Evolutionary conservation across 2,329 filamentous ascomycete species (phyloP), one percentile per base, ranked within the genome.

Genomic region (Exophiala sp.): DNA sequence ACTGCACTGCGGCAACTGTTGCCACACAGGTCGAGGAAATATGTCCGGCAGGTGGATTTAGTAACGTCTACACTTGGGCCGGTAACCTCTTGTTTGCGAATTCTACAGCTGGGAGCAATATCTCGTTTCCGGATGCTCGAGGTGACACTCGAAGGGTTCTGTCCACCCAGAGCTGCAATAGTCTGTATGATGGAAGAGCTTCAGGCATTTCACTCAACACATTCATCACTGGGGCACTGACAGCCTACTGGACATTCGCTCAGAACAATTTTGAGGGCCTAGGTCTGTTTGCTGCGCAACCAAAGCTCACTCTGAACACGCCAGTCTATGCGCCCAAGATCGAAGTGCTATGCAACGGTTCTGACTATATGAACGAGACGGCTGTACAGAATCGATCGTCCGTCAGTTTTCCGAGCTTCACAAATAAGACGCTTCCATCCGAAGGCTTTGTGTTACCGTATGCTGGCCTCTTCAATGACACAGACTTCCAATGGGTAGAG

Each of bases 321-420:
- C 41, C 44, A 12, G 48, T 58, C 11, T 58, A 53, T 47, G 56
- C 56, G 8, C 56, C 56, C 5, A 52, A 35, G 33, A 52, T 58
- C 21, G 56, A 58, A 43, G 56, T 58, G 44, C 40, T 58, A 45
- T 58, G 56, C 41, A 47, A 53, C 24, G 56, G 48, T 3, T 50
- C 45, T 20, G 34, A 48, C 14, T 58, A 50, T 38, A 41, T 24
- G 41, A 55, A 50, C 34, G 40, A 29, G n/a, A 52, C 48, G n/a
- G 42, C 46, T 5, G 35, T 55, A 9, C 41, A 55, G 33, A 33
- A 34, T 21, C 52, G 56, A 10, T 35, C 14, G 12, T 44, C 45
- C 18, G 40, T 55, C 45, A 55, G 52, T 29, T 58, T 58, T 35
- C 56, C 56, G 21, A 58, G 56, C 36, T 58, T 55, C 40, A 55